These are phyloP conservation scores for Coniochaeta sp. DNA, from an alignment of 2,329 filamentous ascomycete genomes.

Conservation along the genomic window DNA sequence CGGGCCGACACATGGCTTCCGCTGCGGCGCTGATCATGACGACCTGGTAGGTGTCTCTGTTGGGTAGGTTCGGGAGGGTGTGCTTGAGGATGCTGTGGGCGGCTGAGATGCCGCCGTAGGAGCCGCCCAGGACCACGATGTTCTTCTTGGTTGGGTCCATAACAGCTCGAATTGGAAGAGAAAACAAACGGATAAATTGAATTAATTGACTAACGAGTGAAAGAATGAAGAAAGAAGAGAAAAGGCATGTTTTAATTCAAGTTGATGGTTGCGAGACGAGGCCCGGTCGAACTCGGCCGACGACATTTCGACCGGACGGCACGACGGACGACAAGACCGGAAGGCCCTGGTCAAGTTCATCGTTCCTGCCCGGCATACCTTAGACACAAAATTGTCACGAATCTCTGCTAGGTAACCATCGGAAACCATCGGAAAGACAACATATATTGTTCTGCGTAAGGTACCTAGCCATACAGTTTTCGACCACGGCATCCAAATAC, in stretches of 20 bases:
- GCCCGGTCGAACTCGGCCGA: background rate
- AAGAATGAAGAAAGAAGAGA: background rate
- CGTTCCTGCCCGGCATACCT: no score
- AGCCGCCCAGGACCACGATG: conserved; percentile 46
- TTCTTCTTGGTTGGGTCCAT: conserved; percentile 16
- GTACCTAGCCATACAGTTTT: no score
- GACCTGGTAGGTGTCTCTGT: conserved; percentile 28
- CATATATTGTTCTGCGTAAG: no score
- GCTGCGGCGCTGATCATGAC: conserved; percentile 33
- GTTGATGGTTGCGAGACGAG: background rate
- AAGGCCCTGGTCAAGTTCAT: no score
- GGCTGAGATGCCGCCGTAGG: conserved; percentile 41
- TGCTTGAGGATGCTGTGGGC: conserved; percentile 49
- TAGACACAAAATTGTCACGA: no score
- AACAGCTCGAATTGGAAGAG: background rate
- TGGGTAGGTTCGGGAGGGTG: conserved; percentile 31
- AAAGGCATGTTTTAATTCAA: background rate
- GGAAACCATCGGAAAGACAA: no score
- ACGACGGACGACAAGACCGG: background rate
- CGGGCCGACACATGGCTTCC: conserved; percentile 32
- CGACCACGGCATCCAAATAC: no score
- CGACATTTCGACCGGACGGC: background rate
- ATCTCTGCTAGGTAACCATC: no score
- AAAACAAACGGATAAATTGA: background rate
- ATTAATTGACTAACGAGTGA: background rate